Percentiles rank a stretch among this genome's conserved stretches.
phyloP scores from a whole-genome alignment of 2,329 filamentous ascomycete genomes.

The Massarina eburnea region DNA sequence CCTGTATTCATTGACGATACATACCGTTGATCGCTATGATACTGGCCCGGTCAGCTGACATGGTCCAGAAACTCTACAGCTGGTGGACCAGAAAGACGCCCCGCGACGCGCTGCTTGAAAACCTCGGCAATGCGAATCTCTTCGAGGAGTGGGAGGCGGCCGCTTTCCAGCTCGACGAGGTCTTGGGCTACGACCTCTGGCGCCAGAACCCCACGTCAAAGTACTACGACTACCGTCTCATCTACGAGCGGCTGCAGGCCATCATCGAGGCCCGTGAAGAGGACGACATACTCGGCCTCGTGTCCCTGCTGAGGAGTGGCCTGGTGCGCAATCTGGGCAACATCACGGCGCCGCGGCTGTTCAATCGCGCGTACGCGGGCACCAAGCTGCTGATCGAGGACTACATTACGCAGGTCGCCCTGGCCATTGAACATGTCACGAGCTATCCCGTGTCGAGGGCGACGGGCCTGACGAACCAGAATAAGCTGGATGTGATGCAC shows the following conservation, averaged over 20 bases:
- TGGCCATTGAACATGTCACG: conserved; percentile 76
- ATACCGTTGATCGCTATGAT: not conserved
- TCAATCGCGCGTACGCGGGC: conserved; percentile 81
- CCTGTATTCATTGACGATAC: not conserved
- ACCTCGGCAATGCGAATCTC: conserved; percentile 65
- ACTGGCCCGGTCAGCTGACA: conserved; percentile 10
- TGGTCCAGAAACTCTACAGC: conserved; percentile 63
- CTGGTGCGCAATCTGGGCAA: conserved; percentile 85
- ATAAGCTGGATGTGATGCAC: conserved; percentile 82
- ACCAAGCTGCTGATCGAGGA: conserved; percentile 91
- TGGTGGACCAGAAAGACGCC: conserved; percentile 69
- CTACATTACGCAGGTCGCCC: conserved; percentile 82
- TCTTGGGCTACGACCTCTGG: conserved; percentile 81
- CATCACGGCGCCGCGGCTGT: conserved; percentile 78
- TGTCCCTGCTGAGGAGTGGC: conserved; percentile 78
- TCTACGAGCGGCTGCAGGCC: conserved; percentile 72
- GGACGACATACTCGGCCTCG: conserved; percentile 71
- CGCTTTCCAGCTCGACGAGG: conserved; percentile 79
- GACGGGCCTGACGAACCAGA: conserved; percentile 66
- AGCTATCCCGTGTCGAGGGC: conserved; percentile 60
- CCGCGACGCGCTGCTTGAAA: conserved; percentile 65
- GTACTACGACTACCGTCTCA: conserved; percentile 84
- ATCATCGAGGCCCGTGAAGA: conserved; percentile 70
- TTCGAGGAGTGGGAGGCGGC: conserved; percentile 87
- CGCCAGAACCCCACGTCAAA: conserved; percentile 78